Conservation (phyloP, 768 basidiomycete genomes). For the Boletus coccyginus region DNA sequence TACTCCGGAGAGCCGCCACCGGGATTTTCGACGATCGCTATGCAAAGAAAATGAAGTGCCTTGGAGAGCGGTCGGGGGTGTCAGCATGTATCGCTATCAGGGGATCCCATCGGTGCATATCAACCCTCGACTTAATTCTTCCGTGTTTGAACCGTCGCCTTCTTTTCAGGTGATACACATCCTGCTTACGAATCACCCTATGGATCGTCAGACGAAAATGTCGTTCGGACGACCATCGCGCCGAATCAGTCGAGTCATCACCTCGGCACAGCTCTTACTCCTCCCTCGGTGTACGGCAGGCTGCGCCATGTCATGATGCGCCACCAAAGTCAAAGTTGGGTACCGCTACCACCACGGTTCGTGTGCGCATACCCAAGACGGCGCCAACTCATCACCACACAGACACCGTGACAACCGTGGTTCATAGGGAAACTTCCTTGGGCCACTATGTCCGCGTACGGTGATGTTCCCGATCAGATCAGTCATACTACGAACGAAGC, state of each 20-base stretch:
- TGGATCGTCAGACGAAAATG: slow-evolving; percentile 6
- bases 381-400: slow-evolving; percentile 15
- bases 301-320: not conserved
- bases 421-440: not conserved
- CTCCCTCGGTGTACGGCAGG: not conserved
- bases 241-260: slow-evolving; percentile 8
- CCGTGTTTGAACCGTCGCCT: not conserved
- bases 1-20: not conserved
- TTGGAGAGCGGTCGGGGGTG: not conserved
- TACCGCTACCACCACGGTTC: not conserved
- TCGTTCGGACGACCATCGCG: not conserved
- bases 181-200: slow-evolving; percentile 8
- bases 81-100: not conserved
- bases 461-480: slow-evolving; percentile 4
- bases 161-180: slow-evolving; percentile 1
- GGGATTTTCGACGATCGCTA: slow-evolving; percentile 11
- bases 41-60: slow-evolving; percentile 4
- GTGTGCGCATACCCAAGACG: not conserved
- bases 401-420: slow-evolving; percentile 3
- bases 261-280: not conserved
- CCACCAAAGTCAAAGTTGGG: not conserved
- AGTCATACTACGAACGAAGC: not conserved
- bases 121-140: not conserved
- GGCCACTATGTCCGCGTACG: slow-evolving; percentile 10
- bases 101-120: not conserved